Evolutionary conservation across 345 rosid species (phyloP), one percentile per base, ranked within the genome.

Genomic region (Pistacia integerrima): DNA sequence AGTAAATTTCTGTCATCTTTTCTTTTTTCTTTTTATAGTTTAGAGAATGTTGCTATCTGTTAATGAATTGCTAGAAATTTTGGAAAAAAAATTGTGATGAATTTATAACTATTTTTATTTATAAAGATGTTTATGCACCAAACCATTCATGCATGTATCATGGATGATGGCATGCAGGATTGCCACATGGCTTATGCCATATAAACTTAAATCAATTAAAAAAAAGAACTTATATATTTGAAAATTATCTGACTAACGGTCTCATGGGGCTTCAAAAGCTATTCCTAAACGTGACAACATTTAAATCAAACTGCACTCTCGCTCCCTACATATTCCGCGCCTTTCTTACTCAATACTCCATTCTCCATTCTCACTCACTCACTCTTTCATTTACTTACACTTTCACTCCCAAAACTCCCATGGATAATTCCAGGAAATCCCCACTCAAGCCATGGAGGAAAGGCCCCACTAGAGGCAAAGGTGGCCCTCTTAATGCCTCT

Each of bases 391-490:
- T 11, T 54, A 4, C 48, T 57, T 41, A n/a, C 30, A 20, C 10
- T 56, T 57, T 41, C 30, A 20, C 10, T 56, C 11, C 35, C 67
- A 61, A 49, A 12, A n/a, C 12, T 46, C 13, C 41, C 28, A 87
- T 87, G 90, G 90, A 84, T 6, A 82, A 62, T 49, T 77, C 66
- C 85, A 84, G 87, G 75, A 90, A 82, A 57, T 85, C 89, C 48
- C 90, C 94, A 18, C 56, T 87, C 57, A 92, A 91, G 85, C 95
- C 93, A 46, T 91, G 97, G 97, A 92, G 91, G 85, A 93, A 92
- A 73, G 98, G 98, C 41, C 98, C 97, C 5, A 90, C 94, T 10
- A 85, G 97, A 49, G 98, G 97, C 79, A 92, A 93, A 87, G 98
- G 97, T 4, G 98, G 98, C 56, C 99, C 99, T 14, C 92, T 84